phyloP scores from a whole-genome alignment of 495 filamentous ascomycete species.

The Penicillium coprophilum region DNA sequence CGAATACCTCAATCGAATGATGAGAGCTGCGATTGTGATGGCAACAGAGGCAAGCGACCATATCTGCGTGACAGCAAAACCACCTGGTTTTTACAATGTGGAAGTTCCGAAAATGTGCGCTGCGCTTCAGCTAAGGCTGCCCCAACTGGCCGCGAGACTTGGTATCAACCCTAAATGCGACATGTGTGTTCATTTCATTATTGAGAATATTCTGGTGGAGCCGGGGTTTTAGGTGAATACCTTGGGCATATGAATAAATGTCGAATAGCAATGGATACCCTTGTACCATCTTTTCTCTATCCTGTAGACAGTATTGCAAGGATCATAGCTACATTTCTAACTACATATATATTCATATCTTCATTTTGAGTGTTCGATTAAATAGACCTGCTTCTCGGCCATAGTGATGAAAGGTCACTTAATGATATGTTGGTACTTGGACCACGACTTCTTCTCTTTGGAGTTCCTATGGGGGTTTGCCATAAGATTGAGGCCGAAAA shows the following conservation, averaged over 20 bases:
- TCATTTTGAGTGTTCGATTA: no score
- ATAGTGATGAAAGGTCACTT: no score
- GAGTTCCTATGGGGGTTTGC: no score
- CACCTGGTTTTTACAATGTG: background rate
- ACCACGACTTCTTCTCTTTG: no score
- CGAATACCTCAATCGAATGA: background rate
- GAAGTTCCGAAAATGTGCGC: background rate
- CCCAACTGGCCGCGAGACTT: background rate
- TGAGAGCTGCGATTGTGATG: background rate
- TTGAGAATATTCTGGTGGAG: background rate
- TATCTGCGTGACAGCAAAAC: background rate
- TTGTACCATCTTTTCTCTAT: background rate
- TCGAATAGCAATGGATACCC: background rate
- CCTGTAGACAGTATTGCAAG: background rate
- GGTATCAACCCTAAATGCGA: background rate
- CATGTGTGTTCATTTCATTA: slow-evolving; percentile 3
- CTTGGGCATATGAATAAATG: background rate
- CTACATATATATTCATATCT: no score
- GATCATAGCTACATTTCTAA: background rate
- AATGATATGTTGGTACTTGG: no score
- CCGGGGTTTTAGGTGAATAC: background rate
- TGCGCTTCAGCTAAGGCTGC: background rate
- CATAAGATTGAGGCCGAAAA: no score
- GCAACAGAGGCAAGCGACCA: background rate
- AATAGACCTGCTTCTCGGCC: no score